A percentile compares a stretch with the other conserved stretches of the same genome.
These are phyloP conservation scores for Colletotrichum chlorophyti DNA, from an alignment of 2,329 filamentous ascomycete genomes.

Conservation along the genomic window DNA sequence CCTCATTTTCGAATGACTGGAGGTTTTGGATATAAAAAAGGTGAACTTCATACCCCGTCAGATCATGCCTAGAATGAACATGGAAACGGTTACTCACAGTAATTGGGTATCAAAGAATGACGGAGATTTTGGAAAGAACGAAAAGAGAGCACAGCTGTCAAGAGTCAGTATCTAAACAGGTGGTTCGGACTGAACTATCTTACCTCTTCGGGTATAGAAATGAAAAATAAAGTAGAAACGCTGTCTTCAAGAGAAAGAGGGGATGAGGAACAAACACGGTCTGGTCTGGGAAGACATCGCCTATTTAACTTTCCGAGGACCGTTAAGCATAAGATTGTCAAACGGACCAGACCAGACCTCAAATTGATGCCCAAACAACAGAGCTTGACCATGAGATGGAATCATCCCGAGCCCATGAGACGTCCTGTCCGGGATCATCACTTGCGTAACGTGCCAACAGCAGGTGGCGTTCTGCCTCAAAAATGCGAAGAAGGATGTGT, in stretches of 20 bases:
- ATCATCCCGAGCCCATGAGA: constrained; percentile 16
- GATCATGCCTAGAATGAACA: neutral
- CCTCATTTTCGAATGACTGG: constrained; percentile 35
- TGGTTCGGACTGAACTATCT: neutral
- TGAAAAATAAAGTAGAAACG: constrained; percentile 20
- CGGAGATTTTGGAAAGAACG: constrained; percentile 22
- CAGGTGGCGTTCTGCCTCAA: neutral
- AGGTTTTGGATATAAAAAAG: constrained; percentile 15
- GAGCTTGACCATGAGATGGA: constrained; percentile 12
- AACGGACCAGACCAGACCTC: neutral
- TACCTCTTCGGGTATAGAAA: constrained; percentile 24
- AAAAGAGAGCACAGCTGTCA: constrained; percentile 39
- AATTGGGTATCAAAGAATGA: constrained; percentile 27
- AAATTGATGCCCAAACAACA: neutral
- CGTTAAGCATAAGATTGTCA: constrained; percentile 21
- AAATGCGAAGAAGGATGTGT: constrained; percentile 1
- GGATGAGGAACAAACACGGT: constrained; percentile 8
- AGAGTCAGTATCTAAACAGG: neutral
- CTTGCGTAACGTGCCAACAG: constrained; percentile 1
- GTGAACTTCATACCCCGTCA: constrained; percentile 8
- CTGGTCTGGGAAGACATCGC: constrained; percentile 2
- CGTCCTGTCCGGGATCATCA: constrained; percentile 1
- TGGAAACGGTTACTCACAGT: neutral
- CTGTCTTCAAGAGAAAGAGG: constrained; percentile 22
- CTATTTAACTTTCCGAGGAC: constrained; percentile 14